Evolutionary conservation across 2,329 filamentous ascomycete species (phyloP), one percentile per base, ranked within the genome.

Genomic region (Calonectria fujianensis): DNA sequence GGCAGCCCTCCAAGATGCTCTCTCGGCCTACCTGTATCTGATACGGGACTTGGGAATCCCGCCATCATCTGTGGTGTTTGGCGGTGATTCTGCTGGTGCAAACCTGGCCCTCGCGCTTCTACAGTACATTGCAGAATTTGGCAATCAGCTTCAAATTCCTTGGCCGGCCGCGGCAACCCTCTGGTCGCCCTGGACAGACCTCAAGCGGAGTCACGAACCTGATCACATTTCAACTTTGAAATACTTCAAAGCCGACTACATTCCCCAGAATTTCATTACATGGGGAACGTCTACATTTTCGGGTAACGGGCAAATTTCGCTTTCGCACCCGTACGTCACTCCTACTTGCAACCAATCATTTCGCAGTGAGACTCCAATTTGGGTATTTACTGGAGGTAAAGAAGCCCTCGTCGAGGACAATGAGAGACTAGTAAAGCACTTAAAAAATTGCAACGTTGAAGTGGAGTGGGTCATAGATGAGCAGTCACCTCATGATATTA

Each of bases 151-250:
- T 32, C 27, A 18, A 3, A 41, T 69, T 20, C 67, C 67, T 2
- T 48, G 52, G 67, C 67, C 67, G 9, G 27, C 29, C 3, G 37
- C 52, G 3, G 29, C 31, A 9, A 32, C 39, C 14, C 27, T 69
- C 5, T 69, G 67, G 67, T 69, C 67, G 35, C 67, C 67, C n/a
- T 69, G 67, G 67, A 20, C 37, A 20, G 39, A 69, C 13, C 18
- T 69, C 3, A 18, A 31, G 4, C 5, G 18, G 16, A 27, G 37
- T 6, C 35, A 11, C 5, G 18, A 45, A 14, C 0, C 13, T 24
- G 7, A 35, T 14, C 31, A 31, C 18, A 48, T 61, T 35, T 16
- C n/a, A 10, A 27, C 14, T 37, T 27, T 63, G 14, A 29, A 20
- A 20, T 29, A 41, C 37, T 41, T 41, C 32, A 24, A 63, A 9